These are phyloP conservation scores for Pseudogymnoascus destructans DNA, from an alignment of 2,329 filamentous ascomycete genomes.

Conservation along the genomic window DNA sequence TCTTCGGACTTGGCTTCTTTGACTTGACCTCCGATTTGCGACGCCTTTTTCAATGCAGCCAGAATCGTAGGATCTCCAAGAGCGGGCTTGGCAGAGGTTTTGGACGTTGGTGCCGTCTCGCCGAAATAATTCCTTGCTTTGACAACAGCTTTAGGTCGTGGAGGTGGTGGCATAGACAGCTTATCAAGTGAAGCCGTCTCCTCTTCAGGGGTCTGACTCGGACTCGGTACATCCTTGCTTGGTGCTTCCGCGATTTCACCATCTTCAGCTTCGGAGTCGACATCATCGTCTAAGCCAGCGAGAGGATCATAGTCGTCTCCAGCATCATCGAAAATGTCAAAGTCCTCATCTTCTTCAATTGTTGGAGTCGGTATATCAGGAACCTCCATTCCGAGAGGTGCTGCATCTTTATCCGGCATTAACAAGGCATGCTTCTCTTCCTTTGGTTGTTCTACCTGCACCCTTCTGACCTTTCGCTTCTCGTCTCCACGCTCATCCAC, in stretches of 20 bases:
- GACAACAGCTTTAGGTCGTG: conserved; percentile 26
- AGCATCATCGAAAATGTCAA: conserved; percentile 53
- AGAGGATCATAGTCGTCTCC: conserved; percentile 57
- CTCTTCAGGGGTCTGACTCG: conserved; percentile 11
- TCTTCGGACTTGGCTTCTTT: conserved; percentile 30
- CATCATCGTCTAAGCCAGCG: conserved; percentile 38
- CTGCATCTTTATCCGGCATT: conserved; percentile 40
- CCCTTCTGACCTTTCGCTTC: conserved; percentile 49
- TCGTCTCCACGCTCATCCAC: conserved; percentile 54
- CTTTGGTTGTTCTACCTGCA: conserved; percentile 31
- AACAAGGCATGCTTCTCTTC: conserved; percentile 31
- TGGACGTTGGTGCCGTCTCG: conserved; percentile 36
- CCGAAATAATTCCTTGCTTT: conserved; percentile 48
- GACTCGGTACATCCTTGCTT: conserved; percentile 6
- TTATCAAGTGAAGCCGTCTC: conserved; percentile 11
- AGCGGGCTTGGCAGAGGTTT: conserved; percentile 32
- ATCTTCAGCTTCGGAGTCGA: conserved; percentile 29
- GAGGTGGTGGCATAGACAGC: conserved; percentile 34
- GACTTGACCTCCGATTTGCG: conserved; percentile 39
- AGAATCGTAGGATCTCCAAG: conserved; percentile 66
- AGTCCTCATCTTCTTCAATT: conserved; percentile 40
- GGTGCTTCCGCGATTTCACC: conserved; percentile 6
- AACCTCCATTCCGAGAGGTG: conserved; percentile 52
- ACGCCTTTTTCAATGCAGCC: conserved; percentile 76
- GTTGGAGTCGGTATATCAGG: conserved; percentile 39